phyloP scores from a whole-genome alignment of 1,284 basidiomycete species.

The Grifola frondosa region DNA sequence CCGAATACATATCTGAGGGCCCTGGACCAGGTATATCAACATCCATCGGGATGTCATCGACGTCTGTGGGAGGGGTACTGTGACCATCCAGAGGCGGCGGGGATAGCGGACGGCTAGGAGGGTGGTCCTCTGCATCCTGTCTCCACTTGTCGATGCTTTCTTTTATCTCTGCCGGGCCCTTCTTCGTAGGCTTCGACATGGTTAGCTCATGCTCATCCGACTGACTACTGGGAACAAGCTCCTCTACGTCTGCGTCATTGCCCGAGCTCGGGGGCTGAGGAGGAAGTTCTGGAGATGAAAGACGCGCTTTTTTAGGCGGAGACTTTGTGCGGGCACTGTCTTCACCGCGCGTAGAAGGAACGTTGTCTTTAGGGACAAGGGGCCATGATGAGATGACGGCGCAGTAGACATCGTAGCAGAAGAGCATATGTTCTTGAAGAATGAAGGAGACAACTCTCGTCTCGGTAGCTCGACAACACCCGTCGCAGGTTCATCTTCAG shows the following conservation, averaged over 20 bases:
- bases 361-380: conserved; percentile 9
- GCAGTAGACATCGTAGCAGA: neutral
- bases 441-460: neutral
- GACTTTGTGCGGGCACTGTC: conserved; percentile 4
- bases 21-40: conserved; percentile 22
- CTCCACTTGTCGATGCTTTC: conserved; percentile 45
- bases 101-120: conserved; percentile 7
- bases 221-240: conserved; percentile 64
- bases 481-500: conserved; percentile 3
- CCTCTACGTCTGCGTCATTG: conserved; percentile 22
- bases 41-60: conserved; percentile 23
- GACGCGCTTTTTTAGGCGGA: conserved; percentile 19
- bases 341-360: conserved; percentile 5
- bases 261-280: conserved; percentile 13
- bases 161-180: conserved; percentile 34
- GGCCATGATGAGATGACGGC: conserved; percentile 1
- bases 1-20: neutral
- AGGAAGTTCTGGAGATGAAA: conserved; percentile 17
- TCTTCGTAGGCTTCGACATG: conserved; percentile 26
- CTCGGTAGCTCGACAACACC: conserved; percentile 7
- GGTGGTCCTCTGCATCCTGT: conserved; percentile 18
- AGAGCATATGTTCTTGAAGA: neutral
- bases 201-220: conserved; percentile 63
- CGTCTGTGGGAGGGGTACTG: conserved; percentile 6
- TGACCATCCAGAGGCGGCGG: conserved; percentile 8